Base-by-base conservation (phyloP, 1,284 basidiomycete species). In the Anthracocystis setariae region DNA sequence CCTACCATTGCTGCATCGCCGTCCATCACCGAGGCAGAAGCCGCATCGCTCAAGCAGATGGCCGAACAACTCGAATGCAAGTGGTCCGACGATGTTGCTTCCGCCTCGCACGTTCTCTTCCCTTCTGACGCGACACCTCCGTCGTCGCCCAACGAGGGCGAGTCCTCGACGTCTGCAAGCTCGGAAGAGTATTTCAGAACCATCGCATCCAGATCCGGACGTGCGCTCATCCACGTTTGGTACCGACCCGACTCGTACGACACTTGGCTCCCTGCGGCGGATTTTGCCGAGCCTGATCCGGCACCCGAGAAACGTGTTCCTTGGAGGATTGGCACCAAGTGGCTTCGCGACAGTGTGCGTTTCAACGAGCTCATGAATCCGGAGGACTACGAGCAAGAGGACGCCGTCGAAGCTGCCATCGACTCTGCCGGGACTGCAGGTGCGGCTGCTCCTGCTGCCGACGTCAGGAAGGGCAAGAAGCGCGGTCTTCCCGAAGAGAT, bases 231-330 rank as follows among this genome's bases (percentile, higher is more conserved):
- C 39, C 81, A 82, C 59, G 81, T 82, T 24, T 82, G 81, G 81
- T 82, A 82, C 66, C 70, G 81, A 9, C 81, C 81, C 24, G 80
- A 82, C 58, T 82, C 81, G n/a, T 82, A 82, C 68, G 81, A 82
- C 55, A 81, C 80, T n/a, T 82, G 81, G 81, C 70, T 82, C 7
- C 80, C 81, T 1, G 78, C 79, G 25, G 62, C 71, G 38, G 79
- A 79, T 57, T 82, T 82, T 70, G 73, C 79, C 27, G 73, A 76
- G 12, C 80, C 80, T 1, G 81, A 82, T 50, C 77, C 80, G 3
- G 81, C 76, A 24, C 80, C 80, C n/a, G 74, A 71, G 49, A 63
- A 65, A 38, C 67, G 68, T 25, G 43, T 62, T 0, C 67, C 73
- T 2, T 82, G 80, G 79, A 64, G 72, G 46, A 45, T 82, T 29